These are phyloP conservation scores for Luvunga scandens DNA, from an alignment of 345 rosid genomes.

Conservation along the genomic window DNA sequence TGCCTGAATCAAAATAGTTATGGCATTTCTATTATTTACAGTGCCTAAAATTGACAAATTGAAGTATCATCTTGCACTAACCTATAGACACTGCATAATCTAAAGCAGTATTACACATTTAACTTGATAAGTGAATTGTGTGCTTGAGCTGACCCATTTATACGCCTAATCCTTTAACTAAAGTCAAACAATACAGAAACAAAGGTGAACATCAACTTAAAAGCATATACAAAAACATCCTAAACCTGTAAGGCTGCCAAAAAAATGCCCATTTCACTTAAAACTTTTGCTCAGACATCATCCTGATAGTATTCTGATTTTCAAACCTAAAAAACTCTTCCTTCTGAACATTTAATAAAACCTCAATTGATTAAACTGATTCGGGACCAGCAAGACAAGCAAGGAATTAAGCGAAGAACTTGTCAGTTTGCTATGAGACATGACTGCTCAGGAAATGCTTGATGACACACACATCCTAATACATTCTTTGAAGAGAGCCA, in stretches of 20 bases:
- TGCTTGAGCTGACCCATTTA: background rate
- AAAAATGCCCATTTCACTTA: background rate
- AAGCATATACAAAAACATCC: background rate
- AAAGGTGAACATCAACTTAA: background rate
- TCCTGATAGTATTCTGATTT: background rate
- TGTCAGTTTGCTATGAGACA: background rate
- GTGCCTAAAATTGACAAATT: background rate
- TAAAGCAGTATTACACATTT: background rate
- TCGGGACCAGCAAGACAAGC: background rate
- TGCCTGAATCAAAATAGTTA: conserved; percentile 42
- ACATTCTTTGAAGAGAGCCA: background rate
- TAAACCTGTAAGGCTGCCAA: background rate
- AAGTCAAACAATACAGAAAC: background rate
- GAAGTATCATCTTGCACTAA: background rate
- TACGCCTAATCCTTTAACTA: background rate
- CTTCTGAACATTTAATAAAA: background rate
- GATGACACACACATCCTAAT: background rate
- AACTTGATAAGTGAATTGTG: background rate
- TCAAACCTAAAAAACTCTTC: background rate
- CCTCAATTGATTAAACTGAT: background rate
- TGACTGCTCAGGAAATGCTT: background rate
- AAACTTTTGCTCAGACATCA: background rate
- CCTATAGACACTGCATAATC: background rate
- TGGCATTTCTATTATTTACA: background rate
- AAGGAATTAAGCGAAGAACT: background rate